Base-by-base conservation (phyloP, 306 rosid genomes). In the Rubus idaeus region DNA sequence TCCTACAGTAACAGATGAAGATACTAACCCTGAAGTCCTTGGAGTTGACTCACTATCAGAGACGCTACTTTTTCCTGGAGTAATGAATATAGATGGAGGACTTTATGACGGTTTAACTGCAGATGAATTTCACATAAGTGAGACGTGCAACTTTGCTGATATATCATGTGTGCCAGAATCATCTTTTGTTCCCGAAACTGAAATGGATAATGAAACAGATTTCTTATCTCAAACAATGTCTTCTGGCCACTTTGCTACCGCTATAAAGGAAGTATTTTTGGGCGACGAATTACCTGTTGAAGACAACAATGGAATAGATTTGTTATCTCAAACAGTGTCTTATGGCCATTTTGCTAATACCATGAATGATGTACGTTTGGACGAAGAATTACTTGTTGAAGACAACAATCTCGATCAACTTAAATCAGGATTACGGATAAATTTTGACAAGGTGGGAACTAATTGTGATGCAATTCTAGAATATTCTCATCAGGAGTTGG, bases 161-260 rank as follows among this genome's bases (percentile, higher is more conserved):
- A 53, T 80, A 76, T 90, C 93, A 18, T 70, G 76, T 56, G 95
- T 86, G 58, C 93, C 89, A 53, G 97, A 90, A 82, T 84, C 91
- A 51, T 75, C 86, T 61, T 83, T 77, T 40, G 87, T 87, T 85
- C 91, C 94, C 18, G 91, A 90, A 84, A 85, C 89, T 57, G 85
- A 78, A 71, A 68, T 83, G 51, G 77, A 77, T 63, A 63, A 78
- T 80, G 89, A 85, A 62, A 78, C 61, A 35, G 87, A 85, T 63
- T 60, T 82, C 74, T 73, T 62, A 35, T 82, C 80, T 79, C 76
- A 76, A 79, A 82, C 84, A 70, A 76, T 77, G 71, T 79, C 92
- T 51, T 80, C 73, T 73, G 81, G 76, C 74, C 78, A 61, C 83
- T 75, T 71, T 84, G 70, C 58, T 68, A 75, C 21, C 69, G 65